A percentile compares a stretch with the other conserved stretches of the same genome.
Conservation (phyloP, 2,329 filamentous ascomycete genomes). For the Botrytis elliptica region DNA sequence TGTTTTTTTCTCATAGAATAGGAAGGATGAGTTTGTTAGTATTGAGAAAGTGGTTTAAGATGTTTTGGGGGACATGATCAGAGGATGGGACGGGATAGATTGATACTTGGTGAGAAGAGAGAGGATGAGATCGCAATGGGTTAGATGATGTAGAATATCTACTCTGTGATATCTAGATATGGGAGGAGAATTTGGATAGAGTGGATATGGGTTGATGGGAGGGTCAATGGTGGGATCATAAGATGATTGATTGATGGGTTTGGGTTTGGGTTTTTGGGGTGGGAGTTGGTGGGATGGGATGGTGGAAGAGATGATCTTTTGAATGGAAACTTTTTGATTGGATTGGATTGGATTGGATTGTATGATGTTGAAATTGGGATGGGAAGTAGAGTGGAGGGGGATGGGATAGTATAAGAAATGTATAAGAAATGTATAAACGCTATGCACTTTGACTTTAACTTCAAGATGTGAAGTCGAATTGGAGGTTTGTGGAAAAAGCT, state of each 20-base stretch:
- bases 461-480: not conserved
- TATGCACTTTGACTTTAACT: not conserved
- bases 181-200: not conserved
- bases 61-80: not conserved
- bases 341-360: too few relatives aligned
- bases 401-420: not conserved
- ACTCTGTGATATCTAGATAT: too few relatives aligned
- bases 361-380: too few relatives aligned
- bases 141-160: too few relatives aligned
- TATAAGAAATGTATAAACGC: not conserved
- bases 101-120: too few relatives aligned
- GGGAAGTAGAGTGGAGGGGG: too few relatives aligned
- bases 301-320: not conserved
- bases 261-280: not conserved
- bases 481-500: not conserved
- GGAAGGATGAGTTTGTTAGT: not conserved
- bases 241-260: not conserved
- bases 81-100: not conserved
- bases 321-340: too few relatives aligned
- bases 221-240: too few relatives aligned
- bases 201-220: not conserved
- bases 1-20: not conserved
- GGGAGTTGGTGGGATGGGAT: not conserved
- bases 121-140: too few relatives aligned
- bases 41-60: not conserved